Evolutionary conservation across 2,329 filamentous ascomycete genomes (phyloP), one percentile per base, ranked within the genome.

Genomic region (Xylariaceae sp.): DNA sequence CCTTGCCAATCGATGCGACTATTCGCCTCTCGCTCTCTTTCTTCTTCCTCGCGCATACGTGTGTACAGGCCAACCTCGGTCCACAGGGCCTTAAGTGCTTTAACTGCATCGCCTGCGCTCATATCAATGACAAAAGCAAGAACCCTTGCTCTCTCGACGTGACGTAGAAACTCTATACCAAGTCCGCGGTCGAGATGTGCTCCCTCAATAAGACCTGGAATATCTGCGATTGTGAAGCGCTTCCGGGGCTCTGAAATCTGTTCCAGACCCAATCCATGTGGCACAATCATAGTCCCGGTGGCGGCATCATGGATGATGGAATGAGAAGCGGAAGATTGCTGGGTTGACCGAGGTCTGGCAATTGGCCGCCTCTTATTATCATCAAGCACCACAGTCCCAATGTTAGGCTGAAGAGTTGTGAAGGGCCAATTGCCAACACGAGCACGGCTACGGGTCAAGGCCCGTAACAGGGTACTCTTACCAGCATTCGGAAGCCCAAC

Each of bases 401-500:
- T 95, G 63, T 95, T 96, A 2, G 94, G 94, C 62, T 92, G 87
- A 8, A 99, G 78, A 0, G 94, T 99, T 2, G 94, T 99, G 70
- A 99, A 99, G 9, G 91, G 92, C 94, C 94, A 99, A 68, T 88
- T 86, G 39, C 94, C 94, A 29, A 99, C 85, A 37, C 94, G 83
- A 1, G 94, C 89, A 55, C 91, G 86, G 68, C 89, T 95, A 69
- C 92, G 92, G 64, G 86, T 95, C 63, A 99, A 75, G 2, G 92
- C 86, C 16, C 94, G 85, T 15, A 97, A 80, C 1, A 99, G 79
- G 0, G 94, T 97, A 68, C 89, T 95, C 73, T 99, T 99, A 8
- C 94, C 94, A 4, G 92, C 94, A 69, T 99, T 99, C 1, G 94
- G 94, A 15, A 97, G 81, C 0, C 94, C 94, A 15, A 99, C 94